Evolutionary conservation across 75 land plant species (phyloP).

Genomic region (Selaginella tamariscina): DNA sequence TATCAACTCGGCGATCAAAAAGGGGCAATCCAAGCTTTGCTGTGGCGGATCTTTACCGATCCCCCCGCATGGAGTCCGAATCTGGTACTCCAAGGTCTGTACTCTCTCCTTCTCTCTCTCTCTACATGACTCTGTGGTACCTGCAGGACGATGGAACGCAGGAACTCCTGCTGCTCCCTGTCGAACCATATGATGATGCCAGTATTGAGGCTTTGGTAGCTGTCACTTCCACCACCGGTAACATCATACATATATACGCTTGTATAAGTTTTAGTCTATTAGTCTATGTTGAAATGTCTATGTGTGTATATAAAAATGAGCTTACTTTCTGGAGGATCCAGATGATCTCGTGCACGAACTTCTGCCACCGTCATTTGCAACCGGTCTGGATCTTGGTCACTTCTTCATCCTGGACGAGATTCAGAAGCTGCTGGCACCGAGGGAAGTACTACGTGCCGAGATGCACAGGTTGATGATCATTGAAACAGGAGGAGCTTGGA

Average conservation of each 20-base stretch:
- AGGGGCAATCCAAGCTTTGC: background rate
- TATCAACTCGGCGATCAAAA: background rate
- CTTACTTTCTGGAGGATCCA: background rate
- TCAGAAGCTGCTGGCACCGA: background rate
- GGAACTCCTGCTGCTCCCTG: background rate
- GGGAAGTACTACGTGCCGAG: background rate
- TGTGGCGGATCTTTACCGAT: background rate
- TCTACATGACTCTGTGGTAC: too few species aligned
- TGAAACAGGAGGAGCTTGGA: background rate
- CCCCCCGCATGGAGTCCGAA: background rate
- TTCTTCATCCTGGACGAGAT: slow-evolving; percentile 1
- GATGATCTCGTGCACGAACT: background rate
- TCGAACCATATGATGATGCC: background rate
- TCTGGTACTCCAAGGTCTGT: background rate
- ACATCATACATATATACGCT: too few species aligned
- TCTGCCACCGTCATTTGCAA: background rate
- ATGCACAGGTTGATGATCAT: background rate
- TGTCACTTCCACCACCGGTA: too few species aligned
- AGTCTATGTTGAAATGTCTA: too few species aligned
- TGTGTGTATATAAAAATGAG: background rate
- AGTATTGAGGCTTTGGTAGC: background rate
- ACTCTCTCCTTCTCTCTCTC: too few species aligned
- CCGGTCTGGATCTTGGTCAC: background rate
- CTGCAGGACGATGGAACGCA: background rate
- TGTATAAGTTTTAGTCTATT: too few species aligned